Evolutionary conservation across 192 early-diverging fungal genomes (phyloP).

Genomic region (Backusella mclennaniae): DNA sequence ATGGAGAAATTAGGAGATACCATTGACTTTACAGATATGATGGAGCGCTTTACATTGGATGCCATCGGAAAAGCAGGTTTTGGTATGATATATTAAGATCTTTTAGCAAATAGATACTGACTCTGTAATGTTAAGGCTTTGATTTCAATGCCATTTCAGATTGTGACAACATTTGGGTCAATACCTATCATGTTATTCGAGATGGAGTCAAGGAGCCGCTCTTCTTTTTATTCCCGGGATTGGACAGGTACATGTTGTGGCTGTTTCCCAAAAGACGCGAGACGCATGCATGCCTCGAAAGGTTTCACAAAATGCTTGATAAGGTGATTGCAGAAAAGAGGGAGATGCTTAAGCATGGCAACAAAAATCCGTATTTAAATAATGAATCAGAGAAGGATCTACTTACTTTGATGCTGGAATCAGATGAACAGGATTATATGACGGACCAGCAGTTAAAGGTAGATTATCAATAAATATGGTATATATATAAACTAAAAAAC

Average conservation of each 20-base stretch:
- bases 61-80: conserved; percentile 34
- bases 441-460: neutral
- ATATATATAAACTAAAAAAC: neutral
- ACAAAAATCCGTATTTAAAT: neutral
- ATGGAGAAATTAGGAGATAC: neutral
- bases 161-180: conserved; percentile 40
- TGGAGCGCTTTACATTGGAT: conserved; percentile 29
- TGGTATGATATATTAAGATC: conserved; percentile 8
- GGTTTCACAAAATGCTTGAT: conserved; percentile 10
- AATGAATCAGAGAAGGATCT: conserved; percentile 31
- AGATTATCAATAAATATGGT: neutral
- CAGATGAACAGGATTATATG: neutral
- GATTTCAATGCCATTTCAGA: conserved; percentile 52
- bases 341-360: neutral
- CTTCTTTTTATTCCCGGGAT: conserved; percentile 53
- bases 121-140: conserved; percentile 20
- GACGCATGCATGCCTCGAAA: conserved; percentile 3
- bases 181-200: conserved; percentile 48
- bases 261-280: conserved; percentile 8
- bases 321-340: conserved; percentile 15
- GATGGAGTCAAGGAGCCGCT: conserved; percentile 45
- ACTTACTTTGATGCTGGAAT: conserved; percentile 33
- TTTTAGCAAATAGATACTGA: too few relatives aligned
- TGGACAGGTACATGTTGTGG: conserved; percentile 36
- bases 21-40: conserved; percentile 16